Percentiles rank a stretch among this genome's conserved stretches.
phyloP scores from a whole-genome alignment of 169 alveolate genomes.

The Pseudocohnilembus persalinus region DNA sequence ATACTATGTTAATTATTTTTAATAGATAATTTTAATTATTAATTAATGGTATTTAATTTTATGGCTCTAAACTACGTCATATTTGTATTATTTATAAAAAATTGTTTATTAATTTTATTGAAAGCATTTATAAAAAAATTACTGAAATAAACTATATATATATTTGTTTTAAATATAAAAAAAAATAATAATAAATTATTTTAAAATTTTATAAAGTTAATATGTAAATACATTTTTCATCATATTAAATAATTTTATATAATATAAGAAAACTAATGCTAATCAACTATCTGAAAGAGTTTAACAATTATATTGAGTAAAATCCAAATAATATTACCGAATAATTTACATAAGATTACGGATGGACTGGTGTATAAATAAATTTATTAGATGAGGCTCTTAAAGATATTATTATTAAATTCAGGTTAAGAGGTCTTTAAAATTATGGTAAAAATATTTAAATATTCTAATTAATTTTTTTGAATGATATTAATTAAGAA shows the following conservation, averaged over 20 bases:
- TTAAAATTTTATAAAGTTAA: no score
- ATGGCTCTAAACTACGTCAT: no score
- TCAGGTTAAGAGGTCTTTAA: constrained; percentile 23
- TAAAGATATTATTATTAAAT: constrained; percentile 14
- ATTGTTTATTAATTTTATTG: no score
- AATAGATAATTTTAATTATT: no score
- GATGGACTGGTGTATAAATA: constrained; percentile 28
- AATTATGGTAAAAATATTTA: constrained; percentile 1
- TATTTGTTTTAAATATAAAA: no score
- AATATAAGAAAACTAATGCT: constrained; percentile 4
- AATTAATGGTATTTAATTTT: no score
- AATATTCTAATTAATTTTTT: not conserved
- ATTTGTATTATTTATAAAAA: no score
- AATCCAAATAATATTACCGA: not conserved
- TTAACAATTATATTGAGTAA: not conserved
- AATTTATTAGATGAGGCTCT: constrained; percentile 21
- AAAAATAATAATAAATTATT: no score
- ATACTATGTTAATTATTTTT: not conserved
- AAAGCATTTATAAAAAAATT: no score
- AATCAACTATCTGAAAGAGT: constrained; percentile 12
- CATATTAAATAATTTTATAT: no score
- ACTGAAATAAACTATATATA: no score
- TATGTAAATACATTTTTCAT: no score
- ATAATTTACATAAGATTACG: constrained; percentile 7
- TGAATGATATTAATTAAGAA: not conserved